Base-by-base conservation (phyloP, 1,284 basidiomycete genomes). In the Leucoagaricus sp. region DNA sequence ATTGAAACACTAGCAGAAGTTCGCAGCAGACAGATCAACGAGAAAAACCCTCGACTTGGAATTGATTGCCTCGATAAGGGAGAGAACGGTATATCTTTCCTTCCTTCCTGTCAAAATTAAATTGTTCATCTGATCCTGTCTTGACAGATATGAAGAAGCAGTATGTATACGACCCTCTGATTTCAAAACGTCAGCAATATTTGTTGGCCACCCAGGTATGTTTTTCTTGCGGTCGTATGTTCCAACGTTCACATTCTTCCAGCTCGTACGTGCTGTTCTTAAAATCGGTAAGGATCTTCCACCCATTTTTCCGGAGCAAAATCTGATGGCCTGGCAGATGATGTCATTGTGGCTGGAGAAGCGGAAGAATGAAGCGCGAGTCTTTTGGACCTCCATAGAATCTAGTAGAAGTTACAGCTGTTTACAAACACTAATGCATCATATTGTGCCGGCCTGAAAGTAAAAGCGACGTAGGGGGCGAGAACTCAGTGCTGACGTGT, bases 131-230 rank as follows among this genome's bases (percentile, higher is more conserved):
- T 57, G 12, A 56, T 49, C 1, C 31, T 26, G 5, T 42, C 33
- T 31, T 34, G 29, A n/a, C 51, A 96, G 96, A 99, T 68, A 99
- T 99, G 96, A 96, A 92, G 80, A 84, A 91, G 69, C 96, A 98
- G 72, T 94, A 93, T 65, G 96, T 99, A 23, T 96, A 96, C 68
- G 96, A 99, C 70, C 96, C 96, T 28, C 80, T 98, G 60, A 96
- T 99, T 69, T 95, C 93, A 44, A 99, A 99, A 79, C 83, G 96
- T 67, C 96, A 98, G 72, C 97, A 99, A 70, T 95, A 96, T 72
- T 77, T 98, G 60, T 79, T 99, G 47, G 96, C 97, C n/a, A 98
- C 96, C 34, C 96, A 99, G 83, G 89, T 95, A 61, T 50, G 81
- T 71, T 38, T 9, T 13, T 23, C 29, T 21, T 29, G 13, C 7